Percentiles rank a stretch among this genome's conserved stretches.
Conservation (phyloP, 768 basidiomycete genomes). For the Dacryopinax spathularia region DNA sequence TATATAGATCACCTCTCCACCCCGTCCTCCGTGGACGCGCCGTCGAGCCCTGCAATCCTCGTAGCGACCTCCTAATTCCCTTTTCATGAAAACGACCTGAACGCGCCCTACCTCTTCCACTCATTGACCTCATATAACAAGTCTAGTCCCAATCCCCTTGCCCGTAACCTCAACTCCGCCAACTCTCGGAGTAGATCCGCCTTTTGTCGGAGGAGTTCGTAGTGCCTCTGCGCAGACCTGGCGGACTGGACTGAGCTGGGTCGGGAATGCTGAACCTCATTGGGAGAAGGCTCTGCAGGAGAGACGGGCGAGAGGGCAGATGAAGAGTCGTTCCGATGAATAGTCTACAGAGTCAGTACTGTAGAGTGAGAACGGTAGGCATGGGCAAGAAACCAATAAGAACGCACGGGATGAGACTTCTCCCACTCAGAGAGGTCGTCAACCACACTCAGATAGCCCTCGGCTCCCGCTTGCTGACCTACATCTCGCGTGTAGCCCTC, state of each 20-base stretch:
- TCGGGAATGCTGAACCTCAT: no score
- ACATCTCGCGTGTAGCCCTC: neutral
- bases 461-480: neutral
- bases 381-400: no score
- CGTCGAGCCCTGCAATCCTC: no score
- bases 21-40: no score
- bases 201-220: neutral
- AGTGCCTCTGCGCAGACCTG: neutral
- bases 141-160: neutral
- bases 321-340: neutral
- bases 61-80: no score
- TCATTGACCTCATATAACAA: neutral
- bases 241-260: no score
- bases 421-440: neutral
- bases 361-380: no score
- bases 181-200: neutral
- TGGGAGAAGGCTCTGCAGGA: neutral
- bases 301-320: neutral
- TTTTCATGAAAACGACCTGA: no score
- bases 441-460: neutral
- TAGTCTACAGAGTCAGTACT: no score
- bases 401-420: neutral
- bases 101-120: no score
- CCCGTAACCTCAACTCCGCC: neutral
- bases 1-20: no score